Conservation (phyloP, 78 protist species). For the Paratrimastix pyriformis region DNA sequence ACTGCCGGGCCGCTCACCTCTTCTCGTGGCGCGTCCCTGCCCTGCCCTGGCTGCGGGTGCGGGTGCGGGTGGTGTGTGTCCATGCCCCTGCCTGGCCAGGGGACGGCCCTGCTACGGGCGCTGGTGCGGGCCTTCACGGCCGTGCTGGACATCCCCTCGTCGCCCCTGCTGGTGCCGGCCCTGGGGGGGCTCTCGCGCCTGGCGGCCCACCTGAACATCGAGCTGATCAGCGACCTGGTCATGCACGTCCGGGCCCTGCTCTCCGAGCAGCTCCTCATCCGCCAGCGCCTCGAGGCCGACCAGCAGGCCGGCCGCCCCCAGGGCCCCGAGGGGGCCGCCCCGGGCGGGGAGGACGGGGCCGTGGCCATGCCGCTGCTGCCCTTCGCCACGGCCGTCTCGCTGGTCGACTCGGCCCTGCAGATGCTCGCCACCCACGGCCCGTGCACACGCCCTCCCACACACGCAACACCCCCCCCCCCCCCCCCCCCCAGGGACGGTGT, state of each 20-base stretch:
- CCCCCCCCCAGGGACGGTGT: too few relatives aligned
- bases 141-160: too few relatives aligned
- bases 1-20: too few relatives aligned
- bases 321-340: background rate
- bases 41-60: too few relatives aligned
- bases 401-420: background rate
- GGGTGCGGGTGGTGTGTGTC: too few relatives aligned
- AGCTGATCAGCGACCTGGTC: background rate
- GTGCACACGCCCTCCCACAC: too few relatives aligned
- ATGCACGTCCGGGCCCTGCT: background rate
- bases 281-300: background rate
- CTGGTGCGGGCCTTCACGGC: too few relatives aligned
- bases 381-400: background rate
- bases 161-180: too few relatives aligned
- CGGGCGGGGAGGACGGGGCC: background rate
- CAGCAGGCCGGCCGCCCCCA: background rate
- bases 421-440: background rate
- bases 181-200: background rate
- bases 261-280: background rate
- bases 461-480: too few relatives aligned
- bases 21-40: too few relatives aligned
- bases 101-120: too few relatives aligned
- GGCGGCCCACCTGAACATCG: conserved; percentile 5
- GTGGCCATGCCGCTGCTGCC: background rate
- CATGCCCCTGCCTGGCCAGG: too few relatives aligned